Base-by-base conservation (phyloP, 345 rosid species). In the Eucalyptus pumila region DNA sequence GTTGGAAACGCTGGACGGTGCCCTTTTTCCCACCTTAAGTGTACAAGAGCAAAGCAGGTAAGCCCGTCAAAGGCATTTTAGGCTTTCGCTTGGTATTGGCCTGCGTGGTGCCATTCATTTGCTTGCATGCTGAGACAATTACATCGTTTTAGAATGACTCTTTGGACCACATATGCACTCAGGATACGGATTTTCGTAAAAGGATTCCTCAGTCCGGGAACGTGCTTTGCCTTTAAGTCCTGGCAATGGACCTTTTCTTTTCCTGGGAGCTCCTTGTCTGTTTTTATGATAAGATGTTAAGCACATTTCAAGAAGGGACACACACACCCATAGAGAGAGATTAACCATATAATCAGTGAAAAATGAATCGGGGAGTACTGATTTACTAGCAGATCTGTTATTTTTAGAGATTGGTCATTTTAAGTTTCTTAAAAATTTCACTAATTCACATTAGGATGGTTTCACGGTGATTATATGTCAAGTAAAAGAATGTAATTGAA, bases 191-290 rank as follows among this genome's bases (percentile, higher is more conserved):
- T 98, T 97, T 92, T 97, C 97, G 42, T 96, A 96, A 88, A 98
- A 98, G 9, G 97, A 95, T 94, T 98, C 99, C 93, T 97, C 98
- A 4, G 97, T 96, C 92, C 96, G 91, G 90, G 95, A 93, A 40
- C 97, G 93, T 32, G 97, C 97, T 80, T 97, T 94, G 16, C 99
- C 99, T 91, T 94, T 96, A 67, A 94, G 91, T 89, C 99, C 98
- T 4, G 93, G 95, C 48, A 90, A 72, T 32, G 97, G 94, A 52
- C 97, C 96, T 80, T 89, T 94, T 91, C 98, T 92, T 93, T 92
- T 95, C 90, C 98, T 94, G 1, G 97, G 98, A 72, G 96, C 94
- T 89, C 99, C 99, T 95, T 95, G 97, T 93, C 99, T 97, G 91
- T 47, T 89, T 88, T 90, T 26, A 76, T 40, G 34, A 21, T 50